Conservation (phyloP, 495 filamentous ascomycete genomes). For the Tricharina praecox region DNA sequence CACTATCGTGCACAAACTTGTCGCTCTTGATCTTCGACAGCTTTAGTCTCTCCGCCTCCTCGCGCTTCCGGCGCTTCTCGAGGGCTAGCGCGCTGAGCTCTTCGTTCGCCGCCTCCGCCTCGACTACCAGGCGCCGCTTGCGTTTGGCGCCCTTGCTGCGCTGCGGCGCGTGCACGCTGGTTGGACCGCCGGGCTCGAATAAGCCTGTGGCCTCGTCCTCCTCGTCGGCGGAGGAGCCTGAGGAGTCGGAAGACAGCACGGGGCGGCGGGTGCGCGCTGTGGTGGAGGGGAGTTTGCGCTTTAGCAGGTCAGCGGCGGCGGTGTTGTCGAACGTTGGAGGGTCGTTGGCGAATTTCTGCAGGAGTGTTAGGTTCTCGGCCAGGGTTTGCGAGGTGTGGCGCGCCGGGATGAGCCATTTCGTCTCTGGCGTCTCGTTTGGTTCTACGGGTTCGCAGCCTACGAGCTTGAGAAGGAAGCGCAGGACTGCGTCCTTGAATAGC, state of each 20-base stretch:
- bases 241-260: constrained; percentile 47
- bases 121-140: constrained; percentile 23
- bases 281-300: constrained; percentile 48
- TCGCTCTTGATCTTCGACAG: constrained; percentile 61
- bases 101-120: constrained; percentile 34
- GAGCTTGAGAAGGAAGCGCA: constrained; percentile 69
- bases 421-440: constrained; percentile 51
- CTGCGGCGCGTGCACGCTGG: constrained; percentile 15
- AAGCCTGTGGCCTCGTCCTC: constrained; percentile 45
- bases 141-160: constrained; percentile 38
- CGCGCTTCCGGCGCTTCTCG: constrained; percentile 28
- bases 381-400: constrained; percentile 44
- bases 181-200: constrained; percentile 56
- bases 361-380: constrained; percentile 40
- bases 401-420: constrained; percentile 65
- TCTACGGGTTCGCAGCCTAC: constrained; percentile 42
- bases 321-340: constrained; percentile 52
- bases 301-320: constrained; percentile 57
- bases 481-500: constrained; percentile 76
- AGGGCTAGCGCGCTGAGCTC: constrained; percentile 26
- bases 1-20: too few species aligned
- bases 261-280: constrained; percentile 30
- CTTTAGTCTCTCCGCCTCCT: constrained; percentile 27
- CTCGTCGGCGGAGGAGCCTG: constrained; percentile 35
- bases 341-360: constrained; percentile 54